Conservation (phyloP, 2,329 filamentous ascomycete species). For the Monosporascus sp. region DNA sequence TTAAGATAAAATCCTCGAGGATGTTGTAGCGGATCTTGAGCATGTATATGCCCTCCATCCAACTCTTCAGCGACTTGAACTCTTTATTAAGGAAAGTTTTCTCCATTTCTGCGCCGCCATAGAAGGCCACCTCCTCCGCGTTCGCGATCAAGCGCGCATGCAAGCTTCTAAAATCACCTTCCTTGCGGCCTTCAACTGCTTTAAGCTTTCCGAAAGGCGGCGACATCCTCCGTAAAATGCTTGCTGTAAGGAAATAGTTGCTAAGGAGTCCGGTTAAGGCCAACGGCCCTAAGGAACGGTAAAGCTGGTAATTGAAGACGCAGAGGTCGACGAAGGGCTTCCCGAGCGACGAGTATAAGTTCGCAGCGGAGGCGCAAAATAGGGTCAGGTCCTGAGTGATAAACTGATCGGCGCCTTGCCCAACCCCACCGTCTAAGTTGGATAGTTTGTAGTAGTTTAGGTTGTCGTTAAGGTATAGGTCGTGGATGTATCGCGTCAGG, state of each 20-base stretch:
- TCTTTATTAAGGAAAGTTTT: constrained; percentile 87
- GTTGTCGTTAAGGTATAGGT: constrained; percentile 90
- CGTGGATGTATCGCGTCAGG: constrained; percentile 92
- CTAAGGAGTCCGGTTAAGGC: constrained; percentile 80
- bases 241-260: constrained; percentile 93
- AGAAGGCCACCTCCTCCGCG: constrained; percentile 96
- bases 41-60: constrained; percentile 98
- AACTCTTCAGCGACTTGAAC: constrained; percentile 86
- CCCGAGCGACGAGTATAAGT: constrained; percentile 92
- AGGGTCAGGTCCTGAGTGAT: constrained; percentile 95
- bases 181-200: constrained; percentile 88
- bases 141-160: constrained; percentile 93
- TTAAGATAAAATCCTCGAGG: constrained; percentile 94
- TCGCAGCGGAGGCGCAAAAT: constrained; percentile 89
- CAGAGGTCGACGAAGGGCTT: constrained; percentile 96
- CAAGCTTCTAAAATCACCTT: constrained; percentile 88
- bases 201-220: constrained; percentile 96
- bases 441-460: constrained; percentile 94
- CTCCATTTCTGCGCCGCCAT: constrained; percentile 91
- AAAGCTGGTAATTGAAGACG: constrained; percentile 97
- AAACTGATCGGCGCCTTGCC: constrained; percentile 89
- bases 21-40: constrained; percentile 99
- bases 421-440: constrained; percentile 88
- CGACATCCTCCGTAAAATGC: constrained; percentile 78
- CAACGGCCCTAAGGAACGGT: constrained; percentile 81